phyloP scores from a whole-genome alignment of 2,329 filamentous ascomycete species.

The Scedosporium aurantiacum region DNA sequence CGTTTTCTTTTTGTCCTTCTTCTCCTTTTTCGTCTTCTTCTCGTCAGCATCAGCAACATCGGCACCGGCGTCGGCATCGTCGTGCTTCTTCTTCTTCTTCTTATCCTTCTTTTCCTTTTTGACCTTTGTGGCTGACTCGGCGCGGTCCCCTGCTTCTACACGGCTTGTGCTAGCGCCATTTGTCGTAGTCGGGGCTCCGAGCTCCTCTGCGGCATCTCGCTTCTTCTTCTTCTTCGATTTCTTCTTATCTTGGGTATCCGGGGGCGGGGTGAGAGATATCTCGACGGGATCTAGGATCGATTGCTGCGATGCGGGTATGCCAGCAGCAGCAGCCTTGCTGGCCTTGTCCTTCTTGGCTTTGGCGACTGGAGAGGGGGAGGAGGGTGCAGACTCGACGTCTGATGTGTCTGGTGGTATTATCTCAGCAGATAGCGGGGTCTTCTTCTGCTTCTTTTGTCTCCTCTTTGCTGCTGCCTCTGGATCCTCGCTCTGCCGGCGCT shows the following conservation, averaged over 20 bases:
- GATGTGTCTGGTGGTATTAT: background rate
- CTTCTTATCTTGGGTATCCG: background rate
- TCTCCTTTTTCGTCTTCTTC: conserved; percentile 17
- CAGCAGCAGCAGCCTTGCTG: background rate
- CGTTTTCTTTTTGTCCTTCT: conserved; percentile 24
- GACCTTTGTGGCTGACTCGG: conserved; percentile 12
- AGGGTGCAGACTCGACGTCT: background rate
- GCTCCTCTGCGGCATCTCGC: background rate
- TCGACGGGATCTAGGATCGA: background rate
- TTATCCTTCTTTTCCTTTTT: conserved; percentile 2
- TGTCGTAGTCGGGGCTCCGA: background rate
- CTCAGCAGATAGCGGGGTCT: background rate
- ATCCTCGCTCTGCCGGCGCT: conserved; percentile 3
- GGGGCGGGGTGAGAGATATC: background rate
- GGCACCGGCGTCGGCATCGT: conserved; percentile 3
- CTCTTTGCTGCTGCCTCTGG: background rate
- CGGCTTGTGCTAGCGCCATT: conserved; percentile 9
- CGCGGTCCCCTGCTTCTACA: conserved; percentile 13
- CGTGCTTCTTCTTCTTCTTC: conserved; percentile 24
- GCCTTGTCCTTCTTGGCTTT: conserved; percentile 1
- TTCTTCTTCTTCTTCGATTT: conserved; percentile 1
- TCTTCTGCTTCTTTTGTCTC: conserved; percentile 5
- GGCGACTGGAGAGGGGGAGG: background rate
- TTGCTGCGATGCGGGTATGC: background rate
- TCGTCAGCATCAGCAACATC: conserved; percentile 9